Conservation (phyloP, 2,329 filamentous ascomycete genomes). For the Aspergillus fructus region DNA sequence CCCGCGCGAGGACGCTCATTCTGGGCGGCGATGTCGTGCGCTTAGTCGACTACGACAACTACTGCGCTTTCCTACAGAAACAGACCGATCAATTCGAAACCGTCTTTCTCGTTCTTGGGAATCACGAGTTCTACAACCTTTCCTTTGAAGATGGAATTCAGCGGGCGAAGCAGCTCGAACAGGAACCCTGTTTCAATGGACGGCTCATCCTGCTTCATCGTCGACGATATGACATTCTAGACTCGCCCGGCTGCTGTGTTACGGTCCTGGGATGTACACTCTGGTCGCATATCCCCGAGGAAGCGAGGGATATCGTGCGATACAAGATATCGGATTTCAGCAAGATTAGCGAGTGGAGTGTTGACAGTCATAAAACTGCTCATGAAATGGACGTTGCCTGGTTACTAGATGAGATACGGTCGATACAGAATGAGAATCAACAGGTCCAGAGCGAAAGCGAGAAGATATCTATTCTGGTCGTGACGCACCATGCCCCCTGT, state of each 20-base stretch:
- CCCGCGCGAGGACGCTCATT: slow-evolving; percentile 21
- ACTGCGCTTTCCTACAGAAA: slow-evolving; percentile 24
- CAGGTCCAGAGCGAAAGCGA: neutral
- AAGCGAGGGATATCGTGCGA: slow-evolving; percentile 40
- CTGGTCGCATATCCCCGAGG: slow-evolving; percentile 52
- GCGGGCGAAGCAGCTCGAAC: slow-evolving; percentile 26
- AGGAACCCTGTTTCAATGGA: slow-evolving; percentile 26
- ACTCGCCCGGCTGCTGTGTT: slow-evolving; percentile 30
- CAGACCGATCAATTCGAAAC: slow-evolving; percentile 20
- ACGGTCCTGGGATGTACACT: slow-evolving; percentile 59
- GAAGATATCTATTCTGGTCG: slow-evolving; percentile 44
- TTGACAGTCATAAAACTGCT: slow-evolving; percentile 49
- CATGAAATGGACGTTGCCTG: slow-evolving; percentile 53
- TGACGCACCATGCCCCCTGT: slow-evolving; percentile 60
- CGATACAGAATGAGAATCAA: slow-evolving; percentile 15
- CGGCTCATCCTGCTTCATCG: slow-evolving; percentile 28
- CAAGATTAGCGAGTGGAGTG: slow-evolving; percentile 53
- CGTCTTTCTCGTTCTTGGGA: slow-evolving; percentile 27
- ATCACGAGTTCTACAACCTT: slow-evolving; percentile 30
- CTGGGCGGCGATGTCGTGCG: slow-evolving; percentile 27
- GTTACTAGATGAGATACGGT: slow-evolving; percentile 44
- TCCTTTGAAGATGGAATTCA: slow-evolving; percentile 21
- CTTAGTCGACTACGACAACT: slow-evolving; percentile 25
- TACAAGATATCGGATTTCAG: slow-evolving; percentile 55
- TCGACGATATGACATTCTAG: slow-evolving; percentile 25